These are phyloP conservation scores for Chlamydomonas eustigma DNA, from an alignment of 139 green algal species.

Conservation along the genomic window DNA sequence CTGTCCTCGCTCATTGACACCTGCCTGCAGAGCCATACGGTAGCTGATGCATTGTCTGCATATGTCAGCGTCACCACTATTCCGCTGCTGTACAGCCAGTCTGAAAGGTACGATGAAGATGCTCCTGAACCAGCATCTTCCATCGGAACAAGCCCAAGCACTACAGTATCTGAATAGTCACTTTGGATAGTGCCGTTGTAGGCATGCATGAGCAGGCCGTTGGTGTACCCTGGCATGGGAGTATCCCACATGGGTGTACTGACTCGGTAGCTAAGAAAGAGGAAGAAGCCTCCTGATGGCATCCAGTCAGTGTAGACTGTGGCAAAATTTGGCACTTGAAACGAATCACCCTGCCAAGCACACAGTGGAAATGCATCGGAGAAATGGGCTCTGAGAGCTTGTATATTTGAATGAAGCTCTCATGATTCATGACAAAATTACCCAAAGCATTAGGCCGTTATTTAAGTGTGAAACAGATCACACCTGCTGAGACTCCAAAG, in stretches of 20 bases:
- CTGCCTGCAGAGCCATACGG: slow-evolving; percentile 1
- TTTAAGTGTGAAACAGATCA: too few relatives aligned
- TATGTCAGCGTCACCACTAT: not conserved
- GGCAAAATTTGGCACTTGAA: too few relatives aligned
- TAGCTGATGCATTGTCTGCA: not conserved
- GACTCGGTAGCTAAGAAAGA: slow-evolving; percentile 2
- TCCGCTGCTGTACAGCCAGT: not conserved
- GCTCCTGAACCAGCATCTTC: not conserved
- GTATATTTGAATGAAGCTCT: too few relatives aligned
- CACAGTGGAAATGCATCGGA: too few relatives aligned
- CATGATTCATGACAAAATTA: too few relatives aligned
- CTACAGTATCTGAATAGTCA: not conserved
- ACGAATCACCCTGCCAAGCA: too few relatives aligned
- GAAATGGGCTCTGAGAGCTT: too few relatives aligned
- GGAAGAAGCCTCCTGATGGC: not conserved
- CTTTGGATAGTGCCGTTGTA: slow-evolving; percentile 4
- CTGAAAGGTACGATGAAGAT: not conserved
- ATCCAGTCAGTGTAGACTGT: not conserved
- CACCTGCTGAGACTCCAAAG: not conserved
- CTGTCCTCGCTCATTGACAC: not conserved
- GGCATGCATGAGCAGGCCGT: slow-evolving; percentile 1
- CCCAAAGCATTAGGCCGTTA: too few relatives aligned
- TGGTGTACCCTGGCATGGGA: slow-evolving; percentile 1
- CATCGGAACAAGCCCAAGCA: not conserved
- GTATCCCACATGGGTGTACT: not conserved